Percentiles rank a stretch among this genome's conserved stretches.
Conservation (phyloP, 805 yeast species). For the Lipomyces yamadae region DNA sequence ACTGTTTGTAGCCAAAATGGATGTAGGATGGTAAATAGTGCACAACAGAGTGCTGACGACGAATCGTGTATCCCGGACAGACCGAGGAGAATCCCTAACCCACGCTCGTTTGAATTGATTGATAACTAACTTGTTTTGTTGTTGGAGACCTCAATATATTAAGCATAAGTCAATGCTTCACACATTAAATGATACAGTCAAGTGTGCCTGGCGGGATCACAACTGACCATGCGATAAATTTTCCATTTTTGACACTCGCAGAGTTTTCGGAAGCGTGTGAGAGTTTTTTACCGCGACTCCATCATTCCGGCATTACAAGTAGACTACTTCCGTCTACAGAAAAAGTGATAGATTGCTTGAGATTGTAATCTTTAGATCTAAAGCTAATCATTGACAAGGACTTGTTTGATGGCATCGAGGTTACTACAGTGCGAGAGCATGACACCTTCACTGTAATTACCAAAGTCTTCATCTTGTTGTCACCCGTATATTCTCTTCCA, state of each 20-base stretch:
- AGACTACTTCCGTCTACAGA: slow-evolving; percentile 1
- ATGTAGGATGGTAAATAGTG: neutral
- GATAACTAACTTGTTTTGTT: too few species aligned
- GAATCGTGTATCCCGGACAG: neutral
- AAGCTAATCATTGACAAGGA: neutral
- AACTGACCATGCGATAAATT: neutral
- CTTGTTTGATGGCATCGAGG: neutral
- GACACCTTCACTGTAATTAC: slow-evolving; percentile 5
- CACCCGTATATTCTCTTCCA: slow-evolving; percentile 27
- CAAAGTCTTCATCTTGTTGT: slow-evolving; percentile 18
- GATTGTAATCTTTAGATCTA: neutral
- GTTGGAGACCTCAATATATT: neutral
- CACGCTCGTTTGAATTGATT: neutral
- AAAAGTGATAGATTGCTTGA: neutral
- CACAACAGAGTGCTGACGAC: neutral
- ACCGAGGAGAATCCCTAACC: neutral
- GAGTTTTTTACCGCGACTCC: slow-evolving; percentile 22
- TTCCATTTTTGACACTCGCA: slow-evolving; percentile 15
- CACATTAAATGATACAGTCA: neutral
- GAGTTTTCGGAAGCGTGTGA: slow-evolving; percentile 28
- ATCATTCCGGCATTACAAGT: slow-evolving; percentile 5
- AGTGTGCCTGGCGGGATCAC: neutral
- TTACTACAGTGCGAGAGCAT: slow-evolving; percentile 3
- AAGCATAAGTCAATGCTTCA: neutral
- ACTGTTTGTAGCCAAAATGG: slow-evolving; percentile 38